A percentile compares a stretch with the other conserved stretches of the same genome.
Evolutionary conservation across 2,329 filamentous ascomycete genomes (phyloP).

Genomic region (Blastomyces silverae): DNA sequence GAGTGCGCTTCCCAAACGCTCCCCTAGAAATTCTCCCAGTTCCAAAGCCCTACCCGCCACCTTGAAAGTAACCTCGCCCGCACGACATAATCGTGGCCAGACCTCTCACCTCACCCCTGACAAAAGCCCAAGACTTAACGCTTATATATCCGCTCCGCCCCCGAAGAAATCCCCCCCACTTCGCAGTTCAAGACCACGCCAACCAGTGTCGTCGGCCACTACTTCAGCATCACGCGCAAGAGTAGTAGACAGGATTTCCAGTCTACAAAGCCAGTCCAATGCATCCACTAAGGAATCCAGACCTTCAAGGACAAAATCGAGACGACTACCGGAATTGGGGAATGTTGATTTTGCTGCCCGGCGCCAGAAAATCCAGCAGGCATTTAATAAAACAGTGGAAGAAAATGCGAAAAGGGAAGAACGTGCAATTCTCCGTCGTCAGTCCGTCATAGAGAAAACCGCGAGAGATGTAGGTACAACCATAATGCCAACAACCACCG

Average conservation of each 20-base stretch:
- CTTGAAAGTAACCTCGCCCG: slow-evolving; percentile 30
- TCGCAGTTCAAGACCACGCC: slow-evolving; percentile 72
- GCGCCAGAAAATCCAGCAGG: slow-evolving; percentile 73
- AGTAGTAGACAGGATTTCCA: slow-evolving; percentile 52
- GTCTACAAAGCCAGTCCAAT: slow-evolving; percentile 36
- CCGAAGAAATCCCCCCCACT: slow-evolving; percentile 69
- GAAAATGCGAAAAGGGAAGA: slow-evolving; percentile 53
- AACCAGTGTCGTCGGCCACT: slow-evolving; percentile 67
- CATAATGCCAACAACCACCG: not conserved
- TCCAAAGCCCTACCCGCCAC: slow-evolving; percentile 24
- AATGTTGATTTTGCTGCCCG: slow-evolving; percentile 80
- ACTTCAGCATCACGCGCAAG: slow-evolving; percentile 64
- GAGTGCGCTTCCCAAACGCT: slow-evolving; percentile 39
- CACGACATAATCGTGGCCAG: slow-evolving; percentile 31
- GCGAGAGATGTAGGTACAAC: slow-evolving; percentile 38
- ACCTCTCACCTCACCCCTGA: slow-evolving; percentile 35
- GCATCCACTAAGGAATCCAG: slow-evolving; percentile 31
- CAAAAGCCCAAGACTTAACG: slow-evolving; percentile 58
- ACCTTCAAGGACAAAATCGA: slow-evolving; percentile 29
- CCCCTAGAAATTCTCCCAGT: slow-evolving; percentile 26
- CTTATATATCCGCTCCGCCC: slow-evolving; percentile 63
- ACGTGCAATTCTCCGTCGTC: slow-evolving; percentile 48
- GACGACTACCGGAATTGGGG: slow-evolving; percentile 54
- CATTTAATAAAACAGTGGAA: slow-evolving; percentile 76
- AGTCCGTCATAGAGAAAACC: slow-evolving; percentile 37